Conservation (phyloP, 2,329 filamentous ascomycete species). For the Emmonsia crescens region DNA sequence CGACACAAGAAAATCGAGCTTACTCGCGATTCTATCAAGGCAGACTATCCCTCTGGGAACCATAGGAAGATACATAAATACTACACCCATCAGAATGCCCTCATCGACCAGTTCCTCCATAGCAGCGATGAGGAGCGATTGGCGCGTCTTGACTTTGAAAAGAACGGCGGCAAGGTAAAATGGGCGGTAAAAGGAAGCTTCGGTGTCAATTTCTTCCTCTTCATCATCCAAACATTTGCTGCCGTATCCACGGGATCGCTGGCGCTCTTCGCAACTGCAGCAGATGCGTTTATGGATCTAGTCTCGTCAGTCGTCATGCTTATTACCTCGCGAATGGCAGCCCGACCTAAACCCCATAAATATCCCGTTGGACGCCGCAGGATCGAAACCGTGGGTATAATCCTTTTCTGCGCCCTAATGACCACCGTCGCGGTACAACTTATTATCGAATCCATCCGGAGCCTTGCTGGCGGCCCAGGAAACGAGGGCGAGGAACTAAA, state of each 20-base stretch:
- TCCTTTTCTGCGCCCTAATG: conserved; percentile 57
- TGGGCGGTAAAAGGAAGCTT: conserved; percentile 46
- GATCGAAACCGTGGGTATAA: conserved; percentile 54
- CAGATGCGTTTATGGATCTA: conserved; percentile 56
- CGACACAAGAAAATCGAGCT: conserved; percentile 9
- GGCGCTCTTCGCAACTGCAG: conserved; percentile 54
- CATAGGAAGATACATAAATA: conserved; percentile 31
- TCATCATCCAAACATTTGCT: conserved; percentile 49
- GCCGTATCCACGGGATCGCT: conserved; percentile 49
- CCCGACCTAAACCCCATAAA: conserved; percentile 49
- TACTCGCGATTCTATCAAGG: conserved; percentile 8
- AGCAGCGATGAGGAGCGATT: conserved; percentile 46
- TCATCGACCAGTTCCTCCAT: conserved; percentile 41
- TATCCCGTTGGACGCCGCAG: conserved; percentile 53
- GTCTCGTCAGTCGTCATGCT: conserved; percentile 55
- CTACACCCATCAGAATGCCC: conserved; percentile 30
- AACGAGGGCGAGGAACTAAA: conserved; percentile 38
- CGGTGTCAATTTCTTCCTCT: conserved; percentile 43
- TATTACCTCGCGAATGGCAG: conserved; percentile 49
- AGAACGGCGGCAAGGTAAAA: conserved; percentile 42
- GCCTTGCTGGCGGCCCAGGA: conserved; percentile 36
- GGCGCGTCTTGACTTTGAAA: conserved; percentile 40
- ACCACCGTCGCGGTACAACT: conserved; percentile 55
- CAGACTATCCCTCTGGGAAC: conserved; percentile 16
- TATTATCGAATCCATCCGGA: conserved; percentile 48